Evolutionary conservation across 345 rosid genomes (phyloP).

Genomic region (Cardamine chenopodiifolia): DNA sequence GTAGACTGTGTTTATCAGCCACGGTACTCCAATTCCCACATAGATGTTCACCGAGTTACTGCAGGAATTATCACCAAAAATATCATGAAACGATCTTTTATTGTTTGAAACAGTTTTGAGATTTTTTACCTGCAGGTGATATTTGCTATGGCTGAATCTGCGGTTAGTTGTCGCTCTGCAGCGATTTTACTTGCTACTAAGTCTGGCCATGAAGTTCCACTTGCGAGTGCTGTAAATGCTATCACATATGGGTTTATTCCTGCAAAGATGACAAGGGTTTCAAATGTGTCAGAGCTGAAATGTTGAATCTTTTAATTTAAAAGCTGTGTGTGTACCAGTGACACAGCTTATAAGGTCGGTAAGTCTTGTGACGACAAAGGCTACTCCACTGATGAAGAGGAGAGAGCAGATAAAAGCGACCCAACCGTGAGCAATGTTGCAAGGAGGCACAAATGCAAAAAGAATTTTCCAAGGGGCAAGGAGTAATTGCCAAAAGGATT

Average conservation of each 20-base stretch:
- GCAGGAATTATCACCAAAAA: constrained; percentile 15
- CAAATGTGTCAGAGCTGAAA: background rate
- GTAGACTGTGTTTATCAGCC: constrained; percentile 90
- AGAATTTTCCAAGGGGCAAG: constrained; percentile 76
- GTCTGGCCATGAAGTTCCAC: constrained; percentile 98
- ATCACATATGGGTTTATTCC: constrained; percentile 92
- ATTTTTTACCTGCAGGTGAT: constrained; percentile 81
- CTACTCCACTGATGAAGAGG: constrained; percentile 77
- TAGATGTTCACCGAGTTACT: constrained; percentile 96
- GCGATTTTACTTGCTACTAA: constrained; percentile 97
- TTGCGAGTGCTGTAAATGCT: constrained; percentile 91
- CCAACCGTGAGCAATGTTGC: constrained; percentile 90
- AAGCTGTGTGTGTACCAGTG: constrained; percentile 60
- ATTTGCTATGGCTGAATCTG: constrained; percentile 97
- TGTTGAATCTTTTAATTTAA: constrained; percentile 6
- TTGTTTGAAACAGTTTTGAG: constrained; percentile 9
- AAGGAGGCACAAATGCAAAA: constrained; percentile 93
- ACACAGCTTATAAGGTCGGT: constrained; percentile 91
- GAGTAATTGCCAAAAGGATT: constrained; percentile 62
- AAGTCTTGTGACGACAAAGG: constrained; percentile 71
- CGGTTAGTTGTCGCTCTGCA: constrained; percentile 86
- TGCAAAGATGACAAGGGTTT: constrained; percentile 37
- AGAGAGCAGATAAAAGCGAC: constrained; percentile 83
- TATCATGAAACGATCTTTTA: constrained; percentile 5
- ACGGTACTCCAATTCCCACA: constrained; percentile 89